Base-by-base conservation (phyloP, 352 stramenopile species). In the Phytophthora litchii region DNA sequence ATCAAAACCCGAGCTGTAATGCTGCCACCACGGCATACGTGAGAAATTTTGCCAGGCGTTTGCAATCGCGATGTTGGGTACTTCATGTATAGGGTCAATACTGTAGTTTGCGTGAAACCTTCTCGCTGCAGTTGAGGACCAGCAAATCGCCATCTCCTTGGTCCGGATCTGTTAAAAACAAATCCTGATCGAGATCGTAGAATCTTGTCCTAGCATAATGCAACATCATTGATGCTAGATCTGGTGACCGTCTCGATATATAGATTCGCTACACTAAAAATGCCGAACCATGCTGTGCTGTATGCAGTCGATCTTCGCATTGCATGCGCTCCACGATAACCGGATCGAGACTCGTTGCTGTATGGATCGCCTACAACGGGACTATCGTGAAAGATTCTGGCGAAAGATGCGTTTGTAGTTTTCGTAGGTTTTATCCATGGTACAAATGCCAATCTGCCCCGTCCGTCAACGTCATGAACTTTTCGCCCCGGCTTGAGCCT, bases 341-440 rank as follows among this genome's bases (percentile, higher is more conserved):
- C 23, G 23, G 23, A 27, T 27, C 23, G 23, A 27, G 23, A 5
- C 23, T 27, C 23, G 23, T 3, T 34, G 29, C 29, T 13, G 29
- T 34, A 2, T 34, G 29, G 7, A 34, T 34, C 29, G 29, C 7
- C 29, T 9, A 16, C 25, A 42, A 17, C 45, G 25, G 40, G 11
- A 40, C 44, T 20, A 23, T 12, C 42, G 4, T 21, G 35, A 19
- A 16, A 12, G 34, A 45, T 38, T 44, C 31, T 62, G 25, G 13
- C 44, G 54, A 62, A 42, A 48, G 54, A 62, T 55, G 54, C 38
- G 43, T 36, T 35, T 42, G 37, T 37, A 17, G 42, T 29, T 61
- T 53, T 46, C 43, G 29, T 59, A 7, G 29, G 29, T 34, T 34
- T 34, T 34, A 34, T 34, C 29, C 29, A 34, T 34, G 29, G 7